These are phyloP conservation scores for Dryas drummondii DNA, from an alignment of 306 rosid species.

Conservation along the genomic window DNA sequence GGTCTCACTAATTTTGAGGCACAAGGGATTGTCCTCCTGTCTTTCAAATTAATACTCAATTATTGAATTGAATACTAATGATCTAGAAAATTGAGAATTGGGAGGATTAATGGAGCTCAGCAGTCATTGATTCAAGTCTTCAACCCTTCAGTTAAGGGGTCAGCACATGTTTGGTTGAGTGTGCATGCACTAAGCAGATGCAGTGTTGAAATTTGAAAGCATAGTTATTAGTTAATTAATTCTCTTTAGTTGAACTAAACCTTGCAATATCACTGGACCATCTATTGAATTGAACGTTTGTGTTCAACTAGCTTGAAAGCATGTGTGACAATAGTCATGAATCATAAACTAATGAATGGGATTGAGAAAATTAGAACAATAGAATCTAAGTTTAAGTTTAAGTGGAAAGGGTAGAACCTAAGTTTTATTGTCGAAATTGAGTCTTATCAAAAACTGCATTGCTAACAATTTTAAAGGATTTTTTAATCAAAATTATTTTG, in stretches of 20 bases:
- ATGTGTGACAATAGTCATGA: too few relatives aligned
- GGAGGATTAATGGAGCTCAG: neutral
- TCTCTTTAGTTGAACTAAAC: neutral
- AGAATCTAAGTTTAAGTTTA: too few relatives aligned
- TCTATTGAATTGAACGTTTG: too few relatives aligned
- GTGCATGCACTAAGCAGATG: slow-evolving; percentile 12
- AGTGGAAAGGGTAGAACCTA: too few relatives aligned
- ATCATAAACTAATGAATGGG: too few relatives aligned
- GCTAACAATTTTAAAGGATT: too few relatives aligned
- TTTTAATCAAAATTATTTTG: too few relatives aligned
- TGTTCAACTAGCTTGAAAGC: too few relatives aligned
- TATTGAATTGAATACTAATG: neutral
- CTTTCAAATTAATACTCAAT: neutral
- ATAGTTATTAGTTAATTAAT: slow-evolving; percentile 1
- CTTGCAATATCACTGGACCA: neutral
- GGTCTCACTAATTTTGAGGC: slow-evolving; percentile 1
- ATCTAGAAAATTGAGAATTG: neutral
- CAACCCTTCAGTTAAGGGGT: neutral
- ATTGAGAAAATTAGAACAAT: too few relatives aligned
- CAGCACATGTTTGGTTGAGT: neutral
- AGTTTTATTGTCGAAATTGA: too few relatives aligned
- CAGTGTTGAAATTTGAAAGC: neutral
- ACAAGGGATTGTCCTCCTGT: neutral
- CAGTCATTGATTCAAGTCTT: neutral
- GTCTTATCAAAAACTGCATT: too few relatives aligned